Evolutionary conservation across 495 filamentous ascomycete species (phyloP).

Genomic region (Tirmania nivea): DNA sequence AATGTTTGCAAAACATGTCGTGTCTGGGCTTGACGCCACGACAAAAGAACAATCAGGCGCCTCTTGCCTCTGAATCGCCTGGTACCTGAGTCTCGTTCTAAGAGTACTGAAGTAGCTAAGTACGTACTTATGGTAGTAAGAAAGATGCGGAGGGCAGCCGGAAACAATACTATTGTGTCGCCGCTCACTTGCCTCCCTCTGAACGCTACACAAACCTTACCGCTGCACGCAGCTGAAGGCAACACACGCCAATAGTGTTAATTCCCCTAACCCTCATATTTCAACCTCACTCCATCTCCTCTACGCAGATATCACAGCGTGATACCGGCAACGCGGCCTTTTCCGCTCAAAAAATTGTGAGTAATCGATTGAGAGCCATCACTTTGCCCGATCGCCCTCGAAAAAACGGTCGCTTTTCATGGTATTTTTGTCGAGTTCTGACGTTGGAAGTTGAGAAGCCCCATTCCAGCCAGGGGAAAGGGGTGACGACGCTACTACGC

Average conservation of each 20-base stretch:
- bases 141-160: no score
- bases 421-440: conserved; percentile 5
- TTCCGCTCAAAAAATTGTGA: conserved; percentile 5
- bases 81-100: no score
- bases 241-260: background rate
- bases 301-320: conserved; percentile 4
- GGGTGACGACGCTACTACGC: background rate
- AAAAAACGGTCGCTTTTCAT: conserved; percentile 9
- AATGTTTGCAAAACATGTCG: no score
- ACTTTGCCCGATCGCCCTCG: conserved; percentile 19
- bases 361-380: conserved; percentile 12
- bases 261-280: conserved; percentile 8
- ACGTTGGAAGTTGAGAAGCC: background rate
- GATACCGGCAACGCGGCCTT: conserved; percentile 8
- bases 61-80: no score
- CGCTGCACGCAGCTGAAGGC: no score
- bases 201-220: no score
- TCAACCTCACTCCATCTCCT: conserved; percentile 18
- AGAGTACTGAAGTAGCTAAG: no score
- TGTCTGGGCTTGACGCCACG: no score
- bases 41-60: no score
- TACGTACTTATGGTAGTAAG: no score
- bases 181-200: no score
- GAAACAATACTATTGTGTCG: no score
- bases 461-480: background rate